These are phyloP conservation scores for Lichtheimia ramosa DNA, from an alignment of 371 early-diverging fungal genomes.

Conservation along the genomic window DNA sequence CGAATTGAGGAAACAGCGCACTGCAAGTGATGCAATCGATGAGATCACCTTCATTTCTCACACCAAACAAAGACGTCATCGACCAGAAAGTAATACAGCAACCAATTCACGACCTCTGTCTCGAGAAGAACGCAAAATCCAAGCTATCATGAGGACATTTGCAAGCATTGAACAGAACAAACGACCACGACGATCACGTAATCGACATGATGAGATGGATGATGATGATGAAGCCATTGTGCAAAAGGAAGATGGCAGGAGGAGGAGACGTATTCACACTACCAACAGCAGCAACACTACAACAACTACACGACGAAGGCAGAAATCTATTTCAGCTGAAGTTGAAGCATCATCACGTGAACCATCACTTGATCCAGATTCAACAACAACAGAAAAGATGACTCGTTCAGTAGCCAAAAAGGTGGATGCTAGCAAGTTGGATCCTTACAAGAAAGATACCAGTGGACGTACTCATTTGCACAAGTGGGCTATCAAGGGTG, in stretches of 20 bases:
- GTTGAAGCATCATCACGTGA: constrained; percentile 22
- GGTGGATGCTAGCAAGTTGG: constrained; percentile 29
- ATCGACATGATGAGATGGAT: constrained; percentile 30
- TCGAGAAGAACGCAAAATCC: constrained; percentile 73
- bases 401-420: not conserved
- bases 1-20: constrained; percentile 39
- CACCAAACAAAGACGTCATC: constrained; percentile 33
- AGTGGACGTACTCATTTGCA: constrained; percentile 60
- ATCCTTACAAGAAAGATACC: constrained; percentile 51
- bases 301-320: constrained; percentile 10
- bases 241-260: constrained; percentile 2
- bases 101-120: constrained; percentile 35
- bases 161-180: constrained; percentile 43
- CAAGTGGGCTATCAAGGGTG: constrained; percentile 56
- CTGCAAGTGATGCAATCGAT: constrained; percentile 30
- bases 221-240: constrained; percentile 16
- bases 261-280: not conserved
- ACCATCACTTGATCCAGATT: constrained; percentile 27
- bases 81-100: constrained; percentile 19
- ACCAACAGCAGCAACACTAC: not conserved
- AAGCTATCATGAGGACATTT: constrained; percentile 58
- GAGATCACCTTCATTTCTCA: constrained; percentile 38
- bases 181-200: constrained; percentile 3
- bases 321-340: constrained; percentile 21
- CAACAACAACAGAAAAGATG: constrained; percentile 8